phyloP scores from a whole-genome alignment of 106 monocot genomes.

The Cymbidium sinense region DNA sequence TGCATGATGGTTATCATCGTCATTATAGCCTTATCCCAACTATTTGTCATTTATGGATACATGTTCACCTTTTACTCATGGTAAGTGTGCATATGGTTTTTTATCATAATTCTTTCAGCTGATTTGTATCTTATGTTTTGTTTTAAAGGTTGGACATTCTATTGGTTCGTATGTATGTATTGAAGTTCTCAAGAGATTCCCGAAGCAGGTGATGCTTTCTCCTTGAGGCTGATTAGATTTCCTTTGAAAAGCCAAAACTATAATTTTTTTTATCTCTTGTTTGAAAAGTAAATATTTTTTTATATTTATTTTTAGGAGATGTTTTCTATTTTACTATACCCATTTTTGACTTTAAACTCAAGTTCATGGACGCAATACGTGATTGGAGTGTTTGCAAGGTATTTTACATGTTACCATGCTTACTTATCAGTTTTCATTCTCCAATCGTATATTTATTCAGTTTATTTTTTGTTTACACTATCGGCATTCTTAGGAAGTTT shows the following conservation, averaged over 20 bases:
- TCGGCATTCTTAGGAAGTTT: background rate
- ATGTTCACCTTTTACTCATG: background rate
- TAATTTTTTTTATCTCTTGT: background rate
- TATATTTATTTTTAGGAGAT: conserved; percentile 38
- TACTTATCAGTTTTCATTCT: background rate
- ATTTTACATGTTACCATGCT: conserved; percentile 9
- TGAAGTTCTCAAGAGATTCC: conserved; percentile 64
- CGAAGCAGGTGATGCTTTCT: conserved; percentile 38
- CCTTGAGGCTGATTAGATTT: background rate
- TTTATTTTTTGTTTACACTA: background rate
- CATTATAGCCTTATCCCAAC: background rate
- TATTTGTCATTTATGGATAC: background rate
- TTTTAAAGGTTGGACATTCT: conserved; percentile 84
- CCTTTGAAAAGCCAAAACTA: background rate
- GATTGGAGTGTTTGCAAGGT: conserved; percentile 64
- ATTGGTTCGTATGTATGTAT: conserved; percentile 86
- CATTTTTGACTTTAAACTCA: conserved; percentile 65
- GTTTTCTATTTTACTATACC: conserved; percentile 65
- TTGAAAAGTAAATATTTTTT: background rate
- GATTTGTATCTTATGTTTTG: conserved; percentile 5
- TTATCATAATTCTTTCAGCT: background rate
- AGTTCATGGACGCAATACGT: conserved; percentile 47
- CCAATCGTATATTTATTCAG: background rate
- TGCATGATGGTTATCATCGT: background rate
- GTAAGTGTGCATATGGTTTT: background rate